phyloP scores from a whole-genome alignment of 73 alveolate genomes.

The Stentor coeruleus region DNA sequence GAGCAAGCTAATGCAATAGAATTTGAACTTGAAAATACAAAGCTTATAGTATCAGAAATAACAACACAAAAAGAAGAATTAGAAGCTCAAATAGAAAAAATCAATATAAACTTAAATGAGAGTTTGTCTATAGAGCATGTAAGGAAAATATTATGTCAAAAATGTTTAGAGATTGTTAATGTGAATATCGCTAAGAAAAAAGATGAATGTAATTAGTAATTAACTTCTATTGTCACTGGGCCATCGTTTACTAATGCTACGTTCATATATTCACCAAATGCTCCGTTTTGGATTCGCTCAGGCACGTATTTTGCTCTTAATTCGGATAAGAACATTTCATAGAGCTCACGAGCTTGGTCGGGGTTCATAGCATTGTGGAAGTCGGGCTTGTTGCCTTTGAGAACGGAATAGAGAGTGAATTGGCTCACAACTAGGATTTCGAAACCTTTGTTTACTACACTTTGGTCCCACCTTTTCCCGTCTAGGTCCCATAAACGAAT shows the following conservation, averaged over 20 bases:
- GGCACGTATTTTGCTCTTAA: slow-evolving; percentile 62
- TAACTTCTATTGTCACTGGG: slow-evolving; percentile 78
- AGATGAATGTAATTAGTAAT: no score
- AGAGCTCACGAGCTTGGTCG: slow-evolving; percentile 79
- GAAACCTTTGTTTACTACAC: slow-evolving; percentile 61
- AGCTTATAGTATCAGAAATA: no score
- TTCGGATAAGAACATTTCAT: slow-evolving; percentile 63
- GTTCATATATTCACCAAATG: slow-evolving; percentile 88
- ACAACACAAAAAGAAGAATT: no score
- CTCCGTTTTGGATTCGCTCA: slow-evolving; percentile 83
- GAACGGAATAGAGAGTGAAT: slow-evolving; percentile 80
- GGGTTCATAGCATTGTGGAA: slow-evolving; percentile 91
- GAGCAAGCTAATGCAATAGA: not conserved
- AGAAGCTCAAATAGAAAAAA: not conserved
- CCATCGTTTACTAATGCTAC: slow-evolving; percentile 89
- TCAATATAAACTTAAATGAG: not conserved
- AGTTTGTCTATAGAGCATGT: not conserved
- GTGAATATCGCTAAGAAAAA: no score
- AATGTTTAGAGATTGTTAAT: not conserved
- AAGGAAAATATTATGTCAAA: not conserved
- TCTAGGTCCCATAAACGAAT: slow-evolving; percentile 72
- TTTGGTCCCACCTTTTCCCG: slow-evolving; percentile 68
- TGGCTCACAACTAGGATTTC: slow-evolving; percentile 80
- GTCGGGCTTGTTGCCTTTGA: slow-evolving; percentile 95
- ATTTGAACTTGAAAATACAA: no score